A percentile compares a stretch with the other conserved stretches of the same genome.
phyloP scores from a whole-genome alignment of 1,139 yeast species.

The Candida tetrigidarum region DNA sequence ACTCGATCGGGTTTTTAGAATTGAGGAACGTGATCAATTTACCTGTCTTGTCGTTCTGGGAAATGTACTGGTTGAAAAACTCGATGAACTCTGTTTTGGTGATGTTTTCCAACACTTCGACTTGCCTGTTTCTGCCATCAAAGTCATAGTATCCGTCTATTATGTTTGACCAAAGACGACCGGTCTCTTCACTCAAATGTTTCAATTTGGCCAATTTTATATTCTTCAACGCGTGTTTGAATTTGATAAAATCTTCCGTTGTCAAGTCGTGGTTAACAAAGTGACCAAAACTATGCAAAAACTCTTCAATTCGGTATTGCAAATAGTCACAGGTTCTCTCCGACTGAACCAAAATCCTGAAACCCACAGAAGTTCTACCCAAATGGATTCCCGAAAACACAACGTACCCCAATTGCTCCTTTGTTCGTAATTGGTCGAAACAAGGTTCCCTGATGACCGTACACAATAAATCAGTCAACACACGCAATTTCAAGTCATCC shows the following conservation, averaged over 20 bases:
- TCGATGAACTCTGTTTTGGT: constrained; percentile 60
- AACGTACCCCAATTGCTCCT: constrained; percentile 85
- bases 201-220: constrained; percentile 73
- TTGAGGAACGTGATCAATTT: constrained; percentile 69
- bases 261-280: constrained; percentile 44
- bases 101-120: constrained; percentile 54
- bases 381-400: constrained; percentile 78
- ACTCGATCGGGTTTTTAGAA: constrained; percentile 51
- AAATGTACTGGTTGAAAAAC: constrained; percentile 54
- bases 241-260: constrained; percentile 67
- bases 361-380: constrained; percentile 76
- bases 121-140: constrained; percentile 57
- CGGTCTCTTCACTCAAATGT: constrained; percentile 77
- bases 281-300: constrained; percentile 48
- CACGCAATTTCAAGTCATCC: constrained; percentile 31
- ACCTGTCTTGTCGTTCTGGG: constrained; percentile 40
- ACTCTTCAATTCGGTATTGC: constrained; percentile 75
- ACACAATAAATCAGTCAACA: constrained; percentile 66
- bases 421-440: constrained; percentile 86
- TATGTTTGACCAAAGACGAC: constrained; percentile 67
- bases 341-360: constrained; percentile 83
- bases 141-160: constrained; percentile 82
- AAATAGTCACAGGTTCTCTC: constrained; percentile 77
- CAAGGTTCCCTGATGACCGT: constrained; percentile 85
- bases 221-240: constrained; percentile 68